phyloP scores from a whole-genome alignment of 352 stramenopile genomes.

The Phytophthora megakarya region DNA sequence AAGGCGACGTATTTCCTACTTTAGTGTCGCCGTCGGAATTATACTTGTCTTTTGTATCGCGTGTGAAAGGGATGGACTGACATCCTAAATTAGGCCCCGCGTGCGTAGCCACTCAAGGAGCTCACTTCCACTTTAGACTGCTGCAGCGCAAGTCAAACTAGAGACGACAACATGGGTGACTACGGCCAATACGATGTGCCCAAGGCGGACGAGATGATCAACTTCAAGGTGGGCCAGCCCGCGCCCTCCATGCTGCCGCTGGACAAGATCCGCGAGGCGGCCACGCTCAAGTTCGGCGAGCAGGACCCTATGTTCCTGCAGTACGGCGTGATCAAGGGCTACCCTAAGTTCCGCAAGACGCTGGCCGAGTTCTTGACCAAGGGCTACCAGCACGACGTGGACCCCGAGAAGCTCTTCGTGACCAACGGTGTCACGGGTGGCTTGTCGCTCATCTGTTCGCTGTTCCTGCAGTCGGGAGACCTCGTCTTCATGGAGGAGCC shows the following conservation, averaged over 20 bases:
- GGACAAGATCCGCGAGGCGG: slow-evolving; percentile 83
- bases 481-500: slow-evolving; percentile 94
- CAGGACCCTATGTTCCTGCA: slow-evolving; percentile 88
- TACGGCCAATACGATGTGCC: slow-evolving; percentile 88
- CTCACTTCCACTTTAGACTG: slow-evolving; percentile 25
- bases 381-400: slow-evolving; percentile 74
- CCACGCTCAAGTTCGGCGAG: slow-evolving; percentile 84
- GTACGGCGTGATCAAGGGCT: slow-evolving; percentile 89
- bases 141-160: slow-evolving; percentile 5
- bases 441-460: slow-evolving; percentile 90
- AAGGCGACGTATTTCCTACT: slow-evolving; percentile 9
- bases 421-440: slow-evolving; percentile 94
- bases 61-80: background rate
- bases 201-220: slow-evolving; percentile 82
- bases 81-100: background rate
- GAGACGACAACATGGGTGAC: slow-evolving; percentile 62
- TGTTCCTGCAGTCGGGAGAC: slow-evolving; percentile 88
- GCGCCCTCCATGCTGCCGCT: slow-evolving; percentile 83
- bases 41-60: background rate
- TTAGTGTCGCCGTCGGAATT: slow-evolving; percentile 25
- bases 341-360: slow-evolving; percentile 83
- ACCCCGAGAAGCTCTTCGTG: slow-evolving; percentile 89
- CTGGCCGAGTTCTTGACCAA: slow-evolving; percentile 82
- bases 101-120: slow-evolving; percentile 28
- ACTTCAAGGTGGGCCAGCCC: slow-evolving; percentile 91